Base-by-base conservation (phyloP, 768 basidiomycete species). In the Amanita phalloides region DNA sequence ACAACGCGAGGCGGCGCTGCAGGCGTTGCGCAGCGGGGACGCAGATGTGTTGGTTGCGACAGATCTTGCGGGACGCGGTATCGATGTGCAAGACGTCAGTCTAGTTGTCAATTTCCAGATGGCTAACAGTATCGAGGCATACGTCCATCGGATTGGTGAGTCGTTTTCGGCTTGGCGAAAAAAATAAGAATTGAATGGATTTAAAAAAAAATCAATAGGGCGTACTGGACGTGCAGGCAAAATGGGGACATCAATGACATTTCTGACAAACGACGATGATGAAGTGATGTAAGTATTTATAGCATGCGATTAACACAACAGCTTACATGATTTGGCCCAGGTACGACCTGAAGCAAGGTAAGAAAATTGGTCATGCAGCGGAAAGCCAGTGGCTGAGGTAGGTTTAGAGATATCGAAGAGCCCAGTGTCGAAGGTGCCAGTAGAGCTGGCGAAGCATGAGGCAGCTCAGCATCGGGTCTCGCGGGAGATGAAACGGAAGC, bases 171-270 rank as follows among this genome's bases (percentile, higher is more conserved):
- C 32, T 17, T 26, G 21, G 2, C 4, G 20, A 11, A 10, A 30
- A 11, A 20, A 21, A 21, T 17, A 50, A 33, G 5, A 14, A 43
- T 26, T 7, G 10, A 42, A 21, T 14, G 32, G 17, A 25, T 45
- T 9, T 8, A 9, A 53, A 36, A 58, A 17, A 45, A 25, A 36
- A 17, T 17, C 17, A 17, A 4, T 32, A 91, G 90, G 90, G 64
- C 89, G 96, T 62, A 99, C 96, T 45, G 96, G 96, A 61, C 90
- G 96, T 69, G 96, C 96, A 28, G 96, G 96, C 45, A 98, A 98
- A 68, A 77, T 83, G 64, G 96, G 96, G 35, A 79, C 81, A 0
- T 80, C 96, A 35, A 94, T 98, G 62, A 98, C 96, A 20, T 97
- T 99, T 79, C 73, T 99, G 56, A 87, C 86, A 39, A 91, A 96